Evolutionary conservation across 257 asterid genomes (phyloP), one percentile per base, ranked within the genome.

Genomic region (Solanum lycopersicoides): DNA sequence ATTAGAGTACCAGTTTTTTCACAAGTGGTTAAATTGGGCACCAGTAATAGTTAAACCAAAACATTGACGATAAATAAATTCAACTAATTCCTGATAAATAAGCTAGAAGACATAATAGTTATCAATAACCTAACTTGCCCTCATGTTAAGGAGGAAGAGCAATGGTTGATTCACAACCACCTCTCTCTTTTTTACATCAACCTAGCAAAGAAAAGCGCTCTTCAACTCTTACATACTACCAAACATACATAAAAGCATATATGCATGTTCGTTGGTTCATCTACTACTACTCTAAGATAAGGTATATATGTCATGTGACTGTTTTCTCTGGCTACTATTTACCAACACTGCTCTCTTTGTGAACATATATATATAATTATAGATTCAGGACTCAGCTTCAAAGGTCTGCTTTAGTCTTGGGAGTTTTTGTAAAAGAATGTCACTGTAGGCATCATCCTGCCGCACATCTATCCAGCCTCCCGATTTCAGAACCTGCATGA

Each of bases 401-500:
- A 88, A 15, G 21, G 74, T 56, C 59, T 83, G 89, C 89, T 87
- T 69, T 88, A 93, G 89, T 88, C 91, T 92, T 37, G 94, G 88
- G 8, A 92, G 88, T 90, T 91, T 90, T 4, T 56, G 87, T 83
- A 95, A 83, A 10, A 89, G 84, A 83, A 97, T 95, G 88, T 94
- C 95, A 3, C 74, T 88, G 73, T 91, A 93, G 15, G 94, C 92
- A 41, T 60, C 87, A 59, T 95, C 93, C 90, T 97, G 99, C 88
- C 77, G 93, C 91, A 92, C 98, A 14, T 92, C 90, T 65, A 97
- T 88, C 91, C 89, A 92, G 84, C 88, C 93, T 74, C 86, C 91
- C 4, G 94, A 88, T 88, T 94, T 95, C 91, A 97, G 75, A 84
- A 93, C 97, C 99, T 97, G 93, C 53, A 88, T 74, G 44, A 47